These are phyloP conservation scores for Psilocybe cubensis DNA, from an alignment of 768 basidiomycete genomes.

Conservation along the genomic window DNA sequence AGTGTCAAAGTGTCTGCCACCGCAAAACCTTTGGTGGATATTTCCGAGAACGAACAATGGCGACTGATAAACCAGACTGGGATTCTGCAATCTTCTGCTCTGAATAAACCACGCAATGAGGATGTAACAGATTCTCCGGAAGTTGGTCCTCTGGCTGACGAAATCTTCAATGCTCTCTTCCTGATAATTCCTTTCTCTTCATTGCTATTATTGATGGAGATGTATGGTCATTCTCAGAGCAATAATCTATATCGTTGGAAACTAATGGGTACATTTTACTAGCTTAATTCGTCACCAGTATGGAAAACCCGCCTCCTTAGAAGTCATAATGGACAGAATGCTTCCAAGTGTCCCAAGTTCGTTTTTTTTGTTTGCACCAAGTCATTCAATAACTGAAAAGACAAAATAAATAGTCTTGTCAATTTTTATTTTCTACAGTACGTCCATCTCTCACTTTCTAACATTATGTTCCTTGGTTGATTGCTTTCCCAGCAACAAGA, in stretches of 20 bases:
- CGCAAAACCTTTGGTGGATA: conserved; percentile 42
- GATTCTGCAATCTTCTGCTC: conserved; percentile 41
- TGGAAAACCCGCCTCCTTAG: conserved; percentile 55
- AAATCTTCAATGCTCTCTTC: conserved; percentile 68
- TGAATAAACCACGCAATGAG: conserved; percentile 10
- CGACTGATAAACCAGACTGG: conserved; percentile 72
- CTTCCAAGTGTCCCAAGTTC: conserved; percentile 72
- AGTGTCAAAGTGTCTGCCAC: conserved; percentile 5
- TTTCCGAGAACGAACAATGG: conserved; percentile 81
- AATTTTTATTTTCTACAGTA: conserved; percentile 78
- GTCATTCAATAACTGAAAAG: background rate
- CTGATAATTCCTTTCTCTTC: conserved; percentile 77
- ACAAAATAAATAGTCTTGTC: conserved; percentile 57
- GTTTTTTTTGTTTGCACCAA: conserved; percentile 24
- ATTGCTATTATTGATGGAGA: conserved; percentile 80
- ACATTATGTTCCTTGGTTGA: background rate
- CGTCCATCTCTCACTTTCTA: conserved; percentile 22
- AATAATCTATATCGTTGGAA: background rate
- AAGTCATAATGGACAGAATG: conserved; percentile 59
- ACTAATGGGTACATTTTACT: conserved; percentile 4
- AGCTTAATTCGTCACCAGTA: conserved; percentile 85
- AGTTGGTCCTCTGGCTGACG: conserved; percentile 51
- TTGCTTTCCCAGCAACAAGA: conserved; percentile 52
- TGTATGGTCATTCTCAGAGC: conserved; percentile 55
- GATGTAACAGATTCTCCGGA: conserved; percentile 34